Conservation (phyloP, 2,329 filamentous ascomycete species). For the Sporothrix brasiliensis region DNA sequence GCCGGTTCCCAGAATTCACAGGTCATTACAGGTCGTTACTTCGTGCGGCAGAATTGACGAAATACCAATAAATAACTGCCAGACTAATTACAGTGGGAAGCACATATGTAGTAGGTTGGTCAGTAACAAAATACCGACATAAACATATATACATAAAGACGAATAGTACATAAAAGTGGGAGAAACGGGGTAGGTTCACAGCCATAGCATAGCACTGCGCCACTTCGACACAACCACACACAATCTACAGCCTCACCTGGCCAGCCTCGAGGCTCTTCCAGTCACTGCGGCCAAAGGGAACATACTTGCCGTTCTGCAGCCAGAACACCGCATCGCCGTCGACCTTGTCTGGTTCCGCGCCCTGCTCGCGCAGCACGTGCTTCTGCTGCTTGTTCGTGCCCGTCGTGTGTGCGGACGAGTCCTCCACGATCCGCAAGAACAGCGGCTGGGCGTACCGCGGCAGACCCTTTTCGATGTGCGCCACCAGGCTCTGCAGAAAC, state of each 20-base stretch:
- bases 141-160: slow-evolving; percentile 8
- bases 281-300: slow-evolving; percentile 65
- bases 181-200: neutral
- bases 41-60: too few relatives aligned
- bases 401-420: slow-evolving; percentile 64
- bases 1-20: neutral
- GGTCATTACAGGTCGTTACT: too few relatives aligned
- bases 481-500: slow-evolving; percentile 60
- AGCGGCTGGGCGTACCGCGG: slow-evolving; percentile 76
- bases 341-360: slow-evolving; percentile 67
- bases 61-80: too few relatives aligned
- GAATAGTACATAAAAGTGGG: neutral
- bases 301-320: slow-evolving; percentile 68
- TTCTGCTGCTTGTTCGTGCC: slow-evolving; percentile 93
- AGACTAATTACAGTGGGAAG: neutral
- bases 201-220: too few relatives aligned
- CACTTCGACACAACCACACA: neutral
- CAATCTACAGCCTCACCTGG: slow-evolving; percentile 65
- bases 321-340: slow-evolving; percentile 60
- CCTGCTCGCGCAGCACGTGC: slow-evolving; percentile 68
- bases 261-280: slow-evolving; percentile 71
- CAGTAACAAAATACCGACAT: neutral
- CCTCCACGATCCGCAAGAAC: slow-evolving; percentile 70
- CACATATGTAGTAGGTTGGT: neutral
- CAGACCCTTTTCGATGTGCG: slow-evolving; percentile 59